Evolutionary conservation across 176 grass and related monocot genomes (phyloP), one percentile per base, ranked within the genome.

Genomic region (Canna indica): DNA sequence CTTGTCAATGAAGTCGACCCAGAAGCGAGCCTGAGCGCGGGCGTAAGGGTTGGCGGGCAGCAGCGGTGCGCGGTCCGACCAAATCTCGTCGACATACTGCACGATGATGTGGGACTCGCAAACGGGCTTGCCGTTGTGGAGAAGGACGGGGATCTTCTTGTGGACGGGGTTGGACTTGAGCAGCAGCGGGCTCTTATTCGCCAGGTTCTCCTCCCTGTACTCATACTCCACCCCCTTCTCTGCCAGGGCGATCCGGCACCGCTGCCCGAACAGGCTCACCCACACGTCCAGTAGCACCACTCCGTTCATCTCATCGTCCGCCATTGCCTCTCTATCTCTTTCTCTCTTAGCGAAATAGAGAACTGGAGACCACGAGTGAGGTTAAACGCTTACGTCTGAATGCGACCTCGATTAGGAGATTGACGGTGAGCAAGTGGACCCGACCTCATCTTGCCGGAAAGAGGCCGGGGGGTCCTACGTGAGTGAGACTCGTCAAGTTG

Each of bases 121-220:
- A 24, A 88, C 22, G 32, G 81, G 74, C 36, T 39, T 79, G 27
- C 83, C 90, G 31, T 39, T 67, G 77, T 93, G 85, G 54, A 93
- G 58, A 22, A 93, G 80, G 1, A 88, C 85, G 0, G 90, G 90
- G 74, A 93, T 70, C 75, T 86, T 88, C 83, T 88, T 88, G 67
- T 88, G 61, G 9, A 95, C n/a, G 1, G 91, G 91, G 71, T 95
- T 95, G 78, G 81, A 58, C 4, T 70, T 68, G 18, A 91, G 70
- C 42, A 95, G 78, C 38, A 85, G 80, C 41, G 82, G 74, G 64
- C 91, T 84, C 87, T 95, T 91, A 57, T 68, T 54, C 20, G 46
- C 28, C 78, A 91, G 67, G 58, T 91, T 70, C 13, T 77, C 59
- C 72, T 88, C 86, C 67, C 76, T 69, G 41, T 70, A 73, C 39